Conservation (phyloP, 2,329 filamentous ascomycete species). For the Penicillium occitanis region DNA sequence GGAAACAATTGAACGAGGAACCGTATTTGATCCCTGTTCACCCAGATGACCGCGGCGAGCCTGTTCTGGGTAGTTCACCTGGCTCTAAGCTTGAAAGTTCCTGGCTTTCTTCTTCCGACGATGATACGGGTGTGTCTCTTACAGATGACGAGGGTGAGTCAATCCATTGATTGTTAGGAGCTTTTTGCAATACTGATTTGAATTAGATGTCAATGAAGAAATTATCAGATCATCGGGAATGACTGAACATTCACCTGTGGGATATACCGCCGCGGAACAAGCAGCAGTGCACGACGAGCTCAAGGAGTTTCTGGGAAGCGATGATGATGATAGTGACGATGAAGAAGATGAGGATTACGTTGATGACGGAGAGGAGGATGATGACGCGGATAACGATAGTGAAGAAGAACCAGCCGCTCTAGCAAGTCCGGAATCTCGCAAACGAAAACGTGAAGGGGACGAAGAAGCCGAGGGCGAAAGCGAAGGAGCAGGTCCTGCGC, state of each 20-base stretch:
- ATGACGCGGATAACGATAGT: neutral
- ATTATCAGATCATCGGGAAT: constrained; percentile 54
- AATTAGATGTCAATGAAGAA: constrained; percentile 44
- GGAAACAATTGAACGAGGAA: constrained; percentile 75
- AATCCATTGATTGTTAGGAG: neutral
- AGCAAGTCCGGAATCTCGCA: constrained; percentile 20
- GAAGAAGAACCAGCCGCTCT: neutral
- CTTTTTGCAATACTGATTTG: neutral
- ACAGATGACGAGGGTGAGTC: constrained; percentile 44
- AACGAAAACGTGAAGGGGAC: constrained; percentile 37
- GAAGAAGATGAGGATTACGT: constrained; percentile 39
- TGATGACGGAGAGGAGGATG: constrained; percentile 10
- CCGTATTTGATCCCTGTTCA: constrained; percentile 78
- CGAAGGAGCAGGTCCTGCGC: constrained; percentile 34
- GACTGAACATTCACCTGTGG: constrained; percentile 51
- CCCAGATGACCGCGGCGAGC: constrained; percentile 60
- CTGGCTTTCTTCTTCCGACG: constrained; percentile 48
- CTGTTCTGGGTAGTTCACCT: constrained; percentile 35
- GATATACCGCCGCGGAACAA: constrained; percentile 64
- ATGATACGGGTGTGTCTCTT: constrained; percentile 50
- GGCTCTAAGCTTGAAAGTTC: constrained; percentile 46
- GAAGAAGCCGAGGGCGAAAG: constrained; percentile 24
- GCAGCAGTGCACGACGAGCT: constrained; percentile 69
- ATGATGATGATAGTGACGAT: constrained; percentile 52
- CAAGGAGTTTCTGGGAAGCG: constrained; percentile 64